Percentiles rank a stretch among this genome's conserved stretches.
These are phyloP conservation scores for Apiotrichum gracile DNA, from an alignment of 1,284 basidiomycete species.

Conservation along the genomic window DNA sequence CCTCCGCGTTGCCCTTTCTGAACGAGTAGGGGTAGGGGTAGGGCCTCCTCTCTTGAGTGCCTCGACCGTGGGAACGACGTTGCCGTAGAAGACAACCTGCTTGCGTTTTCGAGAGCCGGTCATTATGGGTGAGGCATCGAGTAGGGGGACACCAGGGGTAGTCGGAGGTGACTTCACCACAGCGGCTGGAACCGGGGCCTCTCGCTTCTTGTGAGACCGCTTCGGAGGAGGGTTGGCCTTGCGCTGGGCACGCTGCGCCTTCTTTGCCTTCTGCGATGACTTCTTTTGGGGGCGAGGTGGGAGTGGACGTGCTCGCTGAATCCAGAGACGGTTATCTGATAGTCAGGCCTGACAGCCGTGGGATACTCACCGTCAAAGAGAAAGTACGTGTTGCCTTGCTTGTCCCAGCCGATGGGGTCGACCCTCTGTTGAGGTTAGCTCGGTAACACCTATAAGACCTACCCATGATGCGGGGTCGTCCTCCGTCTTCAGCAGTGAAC, in stretches of 20 bases:
- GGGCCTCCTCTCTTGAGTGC: conserved; percentile 29
- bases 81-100: conserved; percentile 39
- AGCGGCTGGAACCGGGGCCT: neutral
- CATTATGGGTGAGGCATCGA: conserved; percentile 3
- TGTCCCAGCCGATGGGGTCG: conserved; percentile 54
- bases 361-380: conserved; percentile 50
- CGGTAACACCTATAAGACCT: conserved; percentile 6
- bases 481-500: conserved; percentile 50
- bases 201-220: conserved; percentile 24
- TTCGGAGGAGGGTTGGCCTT: conserved; percentile 10
- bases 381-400: conserved; percentile 52
- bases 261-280: conserved; percentile 33
- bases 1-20: conserved; percentile 14
- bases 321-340: conserved; percentile 54
- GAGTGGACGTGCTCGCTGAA: conserved; percentile 46
- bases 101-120: conserved; percentile 29
- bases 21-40: conserved; percentile 7
- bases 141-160: conserved; percentile 10
- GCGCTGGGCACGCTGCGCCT: conserved; percentile 18
- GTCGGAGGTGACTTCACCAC: conserved; percentile 10
- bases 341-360: neutral
- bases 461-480: conserved; percentile 52
- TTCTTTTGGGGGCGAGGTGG: conserved; percentile 32
- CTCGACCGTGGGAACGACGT: conserved; percentile 30
- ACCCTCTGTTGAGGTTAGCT: conserved; percentile 42